phyloP scores from a whole-genome alignment of 441 rosid genomes.

The Aleurites moluccanus region DNA sequence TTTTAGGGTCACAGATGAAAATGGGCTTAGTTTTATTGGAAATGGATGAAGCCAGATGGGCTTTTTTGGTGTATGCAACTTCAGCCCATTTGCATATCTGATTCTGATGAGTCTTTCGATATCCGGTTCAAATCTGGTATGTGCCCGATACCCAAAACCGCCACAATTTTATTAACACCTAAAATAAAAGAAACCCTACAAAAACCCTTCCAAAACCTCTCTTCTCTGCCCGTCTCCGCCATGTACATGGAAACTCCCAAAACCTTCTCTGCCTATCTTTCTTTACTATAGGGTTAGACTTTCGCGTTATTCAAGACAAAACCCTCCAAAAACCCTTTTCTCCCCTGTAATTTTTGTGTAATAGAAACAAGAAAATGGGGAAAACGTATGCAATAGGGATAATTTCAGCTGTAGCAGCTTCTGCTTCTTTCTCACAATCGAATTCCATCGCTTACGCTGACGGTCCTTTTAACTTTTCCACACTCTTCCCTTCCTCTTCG shows the following conservation, averaged over 20 bases:
- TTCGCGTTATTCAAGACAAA: slow-evolving; percentile 44
- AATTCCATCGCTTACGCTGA: slow-evolving; percentile 50
- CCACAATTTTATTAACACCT: background rate
- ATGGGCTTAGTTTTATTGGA: background rate
- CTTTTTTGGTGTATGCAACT: background rate
- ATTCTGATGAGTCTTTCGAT: background rate
- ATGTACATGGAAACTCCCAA: background rate
- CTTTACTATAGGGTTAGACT: slow-evolving; percentile 10
- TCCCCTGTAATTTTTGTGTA: background rate
- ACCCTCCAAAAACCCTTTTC: background rate
- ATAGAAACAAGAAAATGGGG: slow-evolving; percentile 43
- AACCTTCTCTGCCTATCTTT: background rate
- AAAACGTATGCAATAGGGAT: slow-evolving; percentile 56
- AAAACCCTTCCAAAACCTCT: slow-evolving; percentile 69
- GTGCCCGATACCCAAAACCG: background rate
- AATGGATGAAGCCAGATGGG: background rate
- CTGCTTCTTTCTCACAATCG: slow-evolving; percentile 50
- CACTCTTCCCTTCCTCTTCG: slow-evolving; percentile 26
- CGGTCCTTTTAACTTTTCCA: slow-evolving; percentile 51
- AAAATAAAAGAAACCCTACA: slow-evolving; percentile 16
- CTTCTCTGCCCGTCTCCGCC: background rate
- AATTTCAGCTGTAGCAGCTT: slow-evolving; percentile 64
- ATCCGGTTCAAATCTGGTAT: background rate
- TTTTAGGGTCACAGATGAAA: background rate
- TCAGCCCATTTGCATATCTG: background rate